A percentile compares a stretch with the other conserved stretches of the same genome.
Evolutionary conservation across 805 yeast genomes (phyloP).

Genomic region (Candida succiphila): DNA sequence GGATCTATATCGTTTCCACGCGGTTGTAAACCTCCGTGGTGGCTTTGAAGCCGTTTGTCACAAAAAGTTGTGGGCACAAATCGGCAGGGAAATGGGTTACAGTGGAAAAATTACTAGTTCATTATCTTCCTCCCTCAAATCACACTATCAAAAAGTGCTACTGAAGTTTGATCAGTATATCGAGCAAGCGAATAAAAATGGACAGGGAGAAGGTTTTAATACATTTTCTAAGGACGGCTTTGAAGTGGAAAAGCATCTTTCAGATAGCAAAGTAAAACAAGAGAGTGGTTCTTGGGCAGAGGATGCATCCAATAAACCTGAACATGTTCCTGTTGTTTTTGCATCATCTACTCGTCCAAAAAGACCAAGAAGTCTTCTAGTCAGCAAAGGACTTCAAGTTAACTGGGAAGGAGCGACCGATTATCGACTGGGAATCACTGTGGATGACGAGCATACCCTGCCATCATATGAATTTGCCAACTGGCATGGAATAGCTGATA

Average conservation of each 20-base stretch:
- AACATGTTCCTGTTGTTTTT: slow-evolving; percentile 26
- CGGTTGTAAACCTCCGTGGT: slow-evolving; percentile 53
- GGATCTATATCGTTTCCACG: slow-evolving; percentile 51
- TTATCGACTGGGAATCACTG: slow-evolving; percentile 27
- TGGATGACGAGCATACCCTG: slow-evolving; percentile 22
- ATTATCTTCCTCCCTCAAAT: slow-evolving; percentile 53
- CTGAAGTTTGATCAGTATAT: slow-evolving; percentile 11
- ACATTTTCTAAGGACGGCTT: not conserved
- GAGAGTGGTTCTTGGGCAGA: not conserved
- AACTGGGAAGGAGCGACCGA: slow-evolving; percentile 40
- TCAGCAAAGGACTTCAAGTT: slow-evolving; percentile 41
- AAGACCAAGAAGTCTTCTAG: slow-evolving; percentile 35
- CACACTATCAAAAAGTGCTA: slow-evolving; percentile 42
- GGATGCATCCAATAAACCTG: not conserved
- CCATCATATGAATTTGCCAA: slow-evolving; percentile 30
- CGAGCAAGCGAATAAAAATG: slow-evolving; percentile 5
- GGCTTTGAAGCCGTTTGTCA: slow-evolving; percentile 57
- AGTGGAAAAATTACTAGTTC: slow-evolving; percentile 65
- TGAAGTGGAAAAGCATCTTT: slow-evolving; percentile 3
- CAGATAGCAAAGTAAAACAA: not conserved
- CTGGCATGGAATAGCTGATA: slow-evolving; percentile 30
- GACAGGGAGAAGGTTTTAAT: slow-evolving; percentile 1
- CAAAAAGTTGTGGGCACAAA: slow-evolving; percentile 71
- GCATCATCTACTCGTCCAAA: slow-evolving; percentile 35
- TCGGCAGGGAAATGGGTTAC: slow-evolving; percentile 74